Conservation (phyloP, 2,329 filamentous ascomycete species). For the Fusarium incarnatum region DNA sequence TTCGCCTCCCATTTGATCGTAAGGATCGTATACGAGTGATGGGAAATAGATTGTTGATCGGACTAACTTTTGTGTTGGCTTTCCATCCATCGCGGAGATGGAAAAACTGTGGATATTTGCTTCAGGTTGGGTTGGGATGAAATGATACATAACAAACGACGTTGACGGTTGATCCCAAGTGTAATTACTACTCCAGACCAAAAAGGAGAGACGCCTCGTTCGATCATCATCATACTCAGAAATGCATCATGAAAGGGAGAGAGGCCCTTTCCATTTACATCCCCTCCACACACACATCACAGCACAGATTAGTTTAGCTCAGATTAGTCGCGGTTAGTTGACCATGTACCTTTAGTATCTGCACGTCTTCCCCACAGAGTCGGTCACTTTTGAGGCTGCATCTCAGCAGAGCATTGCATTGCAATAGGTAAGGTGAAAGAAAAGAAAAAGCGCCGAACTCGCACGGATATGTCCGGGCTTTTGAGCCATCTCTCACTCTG, state of each 20-base stretch:
- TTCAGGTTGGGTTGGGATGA: conserved; percentile 21
- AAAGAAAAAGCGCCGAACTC: conserved; percentile 1
- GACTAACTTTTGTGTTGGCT: conserved; percentile 1
- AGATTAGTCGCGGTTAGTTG: conserved; percentile 7
- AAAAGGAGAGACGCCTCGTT: background rate
- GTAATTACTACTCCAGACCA: background rate
- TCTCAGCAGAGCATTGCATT: conserved; percentile 26
- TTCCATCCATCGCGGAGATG: background rate
- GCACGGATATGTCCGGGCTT: conserved; percentile 25
- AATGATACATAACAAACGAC: conserved; percentile 17
- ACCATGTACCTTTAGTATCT: conserved; percentile 5
- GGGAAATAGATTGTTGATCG: background rate
- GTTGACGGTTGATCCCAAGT: background rate
- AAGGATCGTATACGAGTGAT: background rate
- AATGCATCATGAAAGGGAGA: conserved; percentile 27
- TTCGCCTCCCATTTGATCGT: conserved; percentile 8
- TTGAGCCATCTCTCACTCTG: background rate
- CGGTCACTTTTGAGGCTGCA: conserved; percentile 32
- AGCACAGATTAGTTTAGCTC: background rate
- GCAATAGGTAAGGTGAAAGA: background rate
- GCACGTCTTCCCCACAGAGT: conserved; percentile 33
- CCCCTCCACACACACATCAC: conserved; percentile 30
- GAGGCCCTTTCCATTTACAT: background rate
- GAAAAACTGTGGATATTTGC: conserved; percentile 22
- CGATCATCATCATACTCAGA: background rate